Base-by-base conservation (phyloP, 169 alveolate species). In the Cryptosporidium tyzzeri region DNA sequence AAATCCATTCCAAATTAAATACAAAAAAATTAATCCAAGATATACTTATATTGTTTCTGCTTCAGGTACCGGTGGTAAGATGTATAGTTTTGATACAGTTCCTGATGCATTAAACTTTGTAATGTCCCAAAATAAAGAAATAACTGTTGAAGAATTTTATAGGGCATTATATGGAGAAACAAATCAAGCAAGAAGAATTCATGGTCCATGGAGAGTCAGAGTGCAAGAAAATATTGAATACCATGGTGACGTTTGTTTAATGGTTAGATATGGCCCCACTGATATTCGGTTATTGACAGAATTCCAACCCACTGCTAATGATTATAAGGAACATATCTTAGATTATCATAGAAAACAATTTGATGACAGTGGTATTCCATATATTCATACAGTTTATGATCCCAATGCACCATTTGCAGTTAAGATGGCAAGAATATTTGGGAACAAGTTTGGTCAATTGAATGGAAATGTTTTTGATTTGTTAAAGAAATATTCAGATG, bases 181-280 rank as follows among this genome's bases (percentile, higher is more conserved):
- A 16, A 80, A 80, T 39, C 89, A 80, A 39, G 89, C 89, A 62
- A 59, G 89, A 39, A 80, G 89, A 48, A 80, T 80, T 26, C 75
- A 80, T n/a, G 89, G 89, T 3, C 75, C 89, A 21, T 80, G 89
- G 89, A 59, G 89, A 62, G 89, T 80, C 4, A 59, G 89, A 80
- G 89, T 80, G n/a, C 73, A 80, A 37, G 89, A 80, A 45, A 53
- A 80, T 61, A 65, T 80, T 61, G 89, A 80, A 41, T 80, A 80
- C 12, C 89, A 80, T 62, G 89, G 89, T 41, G 80, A 80, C 21
- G 70, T 80, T 16, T 80, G 89, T 31, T 67, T 80, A 41, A 37
- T 80, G 65, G 31, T 80, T 62, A 80, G 89, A 80, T 80, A 80
- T 62, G 89, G 89, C 8, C 61, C 89, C n/a, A 80, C 73, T 8